Evolutionary conservation across 345 rosid species (phyloP), one percentile per base, ranked within the genome.

Genomic region (Murraya koenigii): DNA sequence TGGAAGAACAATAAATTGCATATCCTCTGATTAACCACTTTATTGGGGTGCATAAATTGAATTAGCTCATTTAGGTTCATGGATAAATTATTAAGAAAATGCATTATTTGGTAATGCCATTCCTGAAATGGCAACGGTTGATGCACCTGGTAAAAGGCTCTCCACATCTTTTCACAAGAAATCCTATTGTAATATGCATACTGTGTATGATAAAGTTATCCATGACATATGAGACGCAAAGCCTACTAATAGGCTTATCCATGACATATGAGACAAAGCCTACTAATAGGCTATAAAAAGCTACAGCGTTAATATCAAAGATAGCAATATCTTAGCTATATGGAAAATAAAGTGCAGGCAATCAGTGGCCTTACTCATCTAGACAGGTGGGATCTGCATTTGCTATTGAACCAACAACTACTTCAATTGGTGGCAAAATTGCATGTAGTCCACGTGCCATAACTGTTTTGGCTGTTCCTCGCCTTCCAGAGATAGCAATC

Each of bases 391-490:
- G 99, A 81, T 95, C 92, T 30, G 97, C 98, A 84, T 93, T 93
- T 69, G 97, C 80, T 23, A 89, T 86, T 67, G 99, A 95, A 69
- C 95, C 94, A 59, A 76, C 87, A 78, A 95, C 97, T 23, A 91
- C 98, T 84, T 95, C 98, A 59, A 95, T 95, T 74, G 97, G 98
- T 1, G 99, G 98, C 71, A 95, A 86, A 75, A 95, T 82, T 3
- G 90, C 97, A 80, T 95, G 97, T 72, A 93, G 76, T 10, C 99
- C 99, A 72, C 99, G 93, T 15, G 98, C 98, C 98, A 95, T 92
- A 49, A 95, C 84, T 19, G 98, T 93, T 85, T 93, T 95, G 72
- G 98, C 97, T 66, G 97, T 95, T 74, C 97, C 99, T 83, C 99
- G 88, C 76, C 81, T 92, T 71, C 97, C 98, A 66, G 92, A 91